These are phyloP conservation scores for Aspergillus pseudonomiae DNA, from an alignment of 2,329 filamentous ascomycete genomes.

Conservation along the genomic window DNA sequence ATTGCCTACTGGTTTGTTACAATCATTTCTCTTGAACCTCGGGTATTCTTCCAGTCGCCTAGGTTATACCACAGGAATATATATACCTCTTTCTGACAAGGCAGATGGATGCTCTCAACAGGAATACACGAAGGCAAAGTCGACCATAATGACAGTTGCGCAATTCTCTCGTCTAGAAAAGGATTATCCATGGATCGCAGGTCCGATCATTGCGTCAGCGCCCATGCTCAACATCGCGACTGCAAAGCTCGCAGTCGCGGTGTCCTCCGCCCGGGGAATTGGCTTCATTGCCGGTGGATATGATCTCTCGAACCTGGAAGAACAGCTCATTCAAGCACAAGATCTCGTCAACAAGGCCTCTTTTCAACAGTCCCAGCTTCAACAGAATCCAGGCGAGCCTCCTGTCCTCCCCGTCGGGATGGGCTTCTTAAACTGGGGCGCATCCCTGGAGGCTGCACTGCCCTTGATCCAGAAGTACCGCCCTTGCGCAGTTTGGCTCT, in stretches of 20 bases:
- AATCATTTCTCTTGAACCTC: neutral
- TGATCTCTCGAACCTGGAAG: neutral
- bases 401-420: neutral
- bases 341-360: neutral
- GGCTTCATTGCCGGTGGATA: neutral
- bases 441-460: neutral
- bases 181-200: neutral
- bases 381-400: fast-evolving
- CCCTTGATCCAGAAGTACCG: neutral
- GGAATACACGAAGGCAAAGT: neutral
- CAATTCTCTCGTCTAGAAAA: neutral
- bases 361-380: neutral
- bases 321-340: neutral
- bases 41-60: neutral
- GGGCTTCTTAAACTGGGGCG: neutral
- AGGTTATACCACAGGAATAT: neutral
- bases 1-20: neutral
- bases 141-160: neutral
- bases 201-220: neutral
- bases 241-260: neutral
- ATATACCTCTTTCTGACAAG: neutral
- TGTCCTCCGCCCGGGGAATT: neutral
- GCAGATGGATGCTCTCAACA: neutral
- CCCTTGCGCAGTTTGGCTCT: neutral
- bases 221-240: neutral